Evolutionary conservation across 306 rosid species (phyloP).

Genomic region (Geum urbanum): DNA sequence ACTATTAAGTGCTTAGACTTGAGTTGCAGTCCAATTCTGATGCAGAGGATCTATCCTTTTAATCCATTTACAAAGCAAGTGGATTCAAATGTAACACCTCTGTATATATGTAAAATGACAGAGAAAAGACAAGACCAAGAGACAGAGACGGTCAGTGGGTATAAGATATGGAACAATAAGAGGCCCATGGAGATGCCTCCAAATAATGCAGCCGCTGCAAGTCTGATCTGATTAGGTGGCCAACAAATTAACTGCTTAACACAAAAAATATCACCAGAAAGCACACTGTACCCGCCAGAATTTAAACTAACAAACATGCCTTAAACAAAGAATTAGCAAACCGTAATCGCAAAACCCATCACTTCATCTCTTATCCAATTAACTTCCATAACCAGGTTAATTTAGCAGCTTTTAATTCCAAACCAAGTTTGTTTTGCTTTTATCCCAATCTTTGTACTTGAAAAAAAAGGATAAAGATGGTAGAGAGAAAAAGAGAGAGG

Average conservation of each 20-base stretch:
- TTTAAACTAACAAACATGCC: conserved; percentile 37
- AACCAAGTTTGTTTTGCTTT: conserved; percentile 10
- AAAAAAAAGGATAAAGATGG: conserved; percentile 11
- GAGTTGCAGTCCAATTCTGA: too few relatives aligned
- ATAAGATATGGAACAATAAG: conserved; percentile 7
- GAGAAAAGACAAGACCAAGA: background rate
- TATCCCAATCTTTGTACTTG: conserved; percentile 17
- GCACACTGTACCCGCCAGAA: conserved; percentile 53
- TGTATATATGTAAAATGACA: too few relatives aligned
- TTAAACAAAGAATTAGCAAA: background rate
- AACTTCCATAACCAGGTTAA: conserved; percentile 21
- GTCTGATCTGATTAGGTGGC: conserved; percentile 61
- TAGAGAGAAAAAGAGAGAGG: background rate
- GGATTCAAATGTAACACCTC: too few relatives aligned
- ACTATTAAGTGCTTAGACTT: too few relatives aligned
- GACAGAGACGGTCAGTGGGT: background rate
- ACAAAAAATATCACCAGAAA: conserved; percentile 5
- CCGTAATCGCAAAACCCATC: conserved; percentile 14
- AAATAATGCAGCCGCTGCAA: conserved; percentile 19
- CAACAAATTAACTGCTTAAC: conserved; percentile 29
- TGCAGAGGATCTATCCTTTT: too few relatives aligned
- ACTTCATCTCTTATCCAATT: conserved; percentile 42
- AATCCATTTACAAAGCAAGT: too few relatives aligned
- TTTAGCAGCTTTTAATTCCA: background rate
- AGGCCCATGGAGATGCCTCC: conserved; percentile 18